Base-by-base conservation (phyloP, 2,329 filamentous ascomycete genomes). In the Nemania diffusa region DNA sequence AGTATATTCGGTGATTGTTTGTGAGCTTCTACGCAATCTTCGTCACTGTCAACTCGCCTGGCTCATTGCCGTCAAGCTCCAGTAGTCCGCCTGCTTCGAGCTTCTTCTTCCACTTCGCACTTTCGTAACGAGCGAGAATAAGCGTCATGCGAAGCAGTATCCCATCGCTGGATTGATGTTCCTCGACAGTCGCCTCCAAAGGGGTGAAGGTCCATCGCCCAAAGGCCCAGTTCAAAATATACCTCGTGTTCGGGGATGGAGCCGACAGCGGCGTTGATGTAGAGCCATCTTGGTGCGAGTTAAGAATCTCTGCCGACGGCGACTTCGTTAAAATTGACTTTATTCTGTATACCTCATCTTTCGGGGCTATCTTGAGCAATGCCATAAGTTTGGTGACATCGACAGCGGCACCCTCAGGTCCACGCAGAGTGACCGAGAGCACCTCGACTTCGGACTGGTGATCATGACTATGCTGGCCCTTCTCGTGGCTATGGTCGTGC, bases 201-300 rank as follows among this genome's bases (percentile, higher is more conserved):
- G 87, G 84, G 1, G 94, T 97, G 76, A 95, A 97, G 0, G 90
- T 97, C 95, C 96, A 99, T 32, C 96, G 87, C 0, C 94, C 94
- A 81, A 99, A 99, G 0, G 96, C 96, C 96, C 96, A 99, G 79
- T 99, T 99, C 67, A 99, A 86, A 51, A 99, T 97, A 77, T 96
- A 97, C 62, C 92, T 85, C 2, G 75, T 78, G 8, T 74, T 77
- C 9, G 75, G 62, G 5, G 71, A 52, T 48, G 40, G 0, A 34
- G 59, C 59, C 27, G 73, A 67, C 1, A 77, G 58, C n/a, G 77
- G 71, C 3, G 75, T 71, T 2, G 80, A 73, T 55, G 75, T 74
- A 4, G 78, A 71, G 34, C 79, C 74, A 44, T 85, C 83, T 26
- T 83, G 81, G 62, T 87, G 85, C 0, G 88, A 89, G 73, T 83